Evolutionary conservation across 495 filamentous ascomycete genomes (phyloP).

Genomic region (Pyrenula aspistea): DNA sequence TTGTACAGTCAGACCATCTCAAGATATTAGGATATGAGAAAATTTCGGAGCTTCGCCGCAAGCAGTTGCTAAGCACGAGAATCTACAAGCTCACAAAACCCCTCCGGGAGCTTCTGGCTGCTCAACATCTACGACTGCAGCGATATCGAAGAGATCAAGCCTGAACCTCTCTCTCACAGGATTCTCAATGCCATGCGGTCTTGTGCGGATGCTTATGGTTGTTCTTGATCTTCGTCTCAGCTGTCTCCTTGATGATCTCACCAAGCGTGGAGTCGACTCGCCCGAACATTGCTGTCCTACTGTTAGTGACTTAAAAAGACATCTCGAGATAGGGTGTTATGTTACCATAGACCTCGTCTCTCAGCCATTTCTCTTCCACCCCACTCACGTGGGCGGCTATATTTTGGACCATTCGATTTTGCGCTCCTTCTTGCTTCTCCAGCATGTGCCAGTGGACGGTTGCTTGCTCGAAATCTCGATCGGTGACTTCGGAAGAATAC

Average conservation of each 20-base stretch:
- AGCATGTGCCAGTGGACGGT: slow-evolving; percentile 55
- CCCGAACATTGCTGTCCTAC: slow-evolving; percentile 17
- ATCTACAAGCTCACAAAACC: no score
- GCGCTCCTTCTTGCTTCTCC: slow-evolving; percentile 46
- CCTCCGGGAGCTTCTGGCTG: no score
- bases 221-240: slow-evolving; percentile 18
- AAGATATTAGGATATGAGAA: no score
- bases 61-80: no score
- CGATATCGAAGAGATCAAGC: no score
- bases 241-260: slow-evolving; percentile 29
- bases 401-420: slow-evolving; percentile 55
- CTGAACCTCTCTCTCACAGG: neutral
- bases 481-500: slow-evolving; percentile 19
- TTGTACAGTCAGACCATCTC: no score
- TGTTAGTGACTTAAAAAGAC: neutral
- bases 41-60: no score
- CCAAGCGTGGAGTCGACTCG: slow-evolving; percentile 31
- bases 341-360: neutral
- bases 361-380: neutral
- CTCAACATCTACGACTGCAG: no score
- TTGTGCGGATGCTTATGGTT: neutral
- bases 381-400: slow-evolving; percentile 36
- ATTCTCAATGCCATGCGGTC: neutral
- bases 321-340: neutral
- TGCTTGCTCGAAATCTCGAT: slow-evolving; percentile 55